Evolutionary conservation across 1,139 yeast species (phyloP).

Genomic region (Geotrichum phurueaensis): DNA sequence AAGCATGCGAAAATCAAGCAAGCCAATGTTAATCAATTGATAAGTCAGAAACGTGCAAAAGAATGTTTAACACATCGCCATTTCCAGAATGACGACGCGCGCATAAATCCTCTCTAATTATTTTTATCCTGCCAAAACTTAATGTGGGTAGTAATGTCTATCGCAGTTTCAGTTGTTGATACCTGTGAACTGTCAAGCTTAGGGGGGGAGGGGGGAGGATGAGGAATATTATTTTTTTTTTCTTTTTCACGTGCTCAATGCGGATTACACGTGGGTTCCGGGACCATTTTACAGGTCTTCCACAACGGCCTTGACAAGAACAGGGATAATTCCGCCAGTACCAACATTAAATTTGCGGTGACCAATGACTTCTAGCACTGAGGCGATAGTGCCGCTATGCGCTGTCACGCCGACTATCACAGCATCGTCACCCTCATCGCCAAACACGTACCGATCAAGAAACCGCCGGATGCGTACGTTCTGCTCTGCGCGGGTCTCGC

Average conservation of each 20-base stretch:
- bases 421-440: slow-evolving; percentile 28
- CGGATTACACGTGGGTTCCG: background rate
- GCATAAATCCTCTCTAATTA: no score
- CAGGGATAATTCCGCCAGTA: slow-evolving; percentile 65
- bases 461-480: slow-evolving; percentile 46
- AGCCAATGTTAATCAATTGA: no score
- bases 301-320: slow-evolving; percentile 38
- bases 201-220: no score
- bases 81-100: no score
- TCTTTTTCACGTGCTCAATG: background rate
- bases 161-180: no score
- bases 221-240: no score
- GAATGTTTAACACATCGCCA: no score
- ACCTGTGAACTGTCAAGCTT: no score
- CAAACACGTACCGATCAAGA: slow-evolving; percentile 44
- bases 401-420: slow-evolving; percentile 46
- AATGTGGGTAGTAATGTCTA: no score
- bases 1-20: no score
- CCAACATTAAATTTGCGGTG: slow-evolving; percentile 53
- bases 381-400: slow-evolving; percentile 58
- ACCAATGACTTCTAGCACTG: slow-evolving; percentile 46
- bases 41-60: no score
- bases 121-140: no score
- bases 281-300: background rate
- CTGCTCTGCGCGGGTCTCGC: slow-evolving; percentile 48